These are phyloP conservation scores for Ceratocystis colombiana DNA, from an alignment of 2,329 filamentous ascomycete genomes.

Conservation along the genomic window DNA sequence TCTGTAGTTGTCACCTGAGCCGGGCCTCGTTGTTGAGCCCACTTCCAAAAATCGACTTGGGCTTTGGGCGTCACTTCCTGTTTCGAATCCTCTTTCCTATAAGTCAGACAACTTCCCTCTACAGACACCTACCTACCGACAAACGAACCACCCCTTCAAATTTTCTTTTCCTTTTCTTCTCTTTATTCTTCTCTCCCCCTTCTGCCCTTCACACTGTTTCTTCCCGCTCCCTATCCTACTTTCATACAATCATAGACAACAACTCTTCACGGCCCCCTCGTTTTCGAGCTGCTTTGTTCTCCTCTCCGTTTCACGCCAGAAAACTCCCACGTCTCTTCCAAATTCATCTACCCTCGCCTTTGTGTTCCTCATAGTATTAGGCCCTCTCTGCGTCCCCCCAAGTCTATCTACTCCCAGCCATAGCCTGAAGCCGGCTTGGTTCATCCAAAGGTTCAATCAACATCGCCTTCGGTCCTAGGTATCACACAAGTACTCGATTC, in stretches of 20 bases:
- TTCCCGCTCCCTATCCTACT: neutral
- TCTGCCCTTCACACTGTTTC: neutral
- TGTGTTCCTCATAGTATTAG: neutral
- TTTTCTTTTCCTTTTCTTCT: neutral
- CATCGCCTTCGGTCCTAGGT: neutral
- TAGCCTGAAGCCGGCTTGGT: neutral
- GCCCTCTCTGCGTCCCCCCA: neutral
- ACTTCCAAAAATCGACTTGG: neutral
- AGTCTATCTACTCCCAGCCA: neutral
- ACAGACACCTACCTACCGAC: neutral
- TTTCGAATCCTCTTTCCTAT: constrained; percentile 12
- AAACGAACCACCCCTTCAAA: neutral
- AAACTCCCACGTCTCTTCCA: neutral
- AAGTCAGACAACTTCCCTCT: constrained; percentile 12
- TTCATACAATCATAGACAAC: neutral
- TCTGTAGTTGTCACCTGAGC: neutral
- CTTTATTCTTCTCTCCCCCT: neutral
- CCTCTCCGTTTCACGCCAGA: neutral
- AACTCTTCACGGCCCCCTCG: neutral
- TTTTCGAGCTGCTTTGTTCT: neutral
- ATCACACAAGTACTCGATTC: neutral
- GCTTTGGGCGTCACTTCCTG: constrained; percentile 8
- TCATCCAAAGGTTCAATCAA: neutral
- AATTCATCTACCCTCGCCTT: neutral
- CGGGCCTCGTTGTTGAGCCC: constrained; percentile 2